Percentiles rank a stretch among this genome's conserved stretches.
phyloP scores from a whole-genome alignment of 1,284 basidiomycete species.

The Cutaneotrichosporon dermatis region DNA sequence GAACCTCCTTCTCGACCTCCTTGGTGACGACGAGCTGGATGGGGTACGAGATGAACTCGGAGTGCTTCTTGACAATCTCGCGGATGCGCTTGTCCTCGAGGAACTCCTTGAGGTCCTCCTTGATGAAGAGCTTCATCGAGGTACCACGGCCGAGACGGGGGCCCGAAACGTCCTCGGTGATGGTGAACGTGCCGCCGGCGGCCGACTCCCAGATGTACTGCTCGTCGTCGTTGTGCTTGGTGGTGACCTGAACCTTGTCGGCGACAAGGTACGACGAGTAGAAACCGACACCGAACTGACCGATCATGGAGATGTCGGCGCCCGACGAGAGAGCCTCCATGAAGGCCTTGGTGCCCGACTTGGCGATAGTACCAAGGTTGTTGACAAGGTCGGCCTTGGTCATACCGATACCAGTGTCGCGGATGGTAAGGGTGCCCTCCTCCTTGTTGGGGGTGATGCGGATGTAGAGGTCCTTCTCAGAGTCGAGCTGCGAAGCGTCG shows the following conservation, averaged over 20 bases:
- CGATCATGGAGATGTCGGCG: conserved; percentile 81
- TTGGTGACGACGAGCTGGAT: conserved; percentile 98
- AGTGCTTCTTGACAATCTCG: conserved; percentile 99
- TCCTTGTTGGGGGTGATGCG: conserved; percentile 93
- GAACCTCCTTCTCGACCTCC: conserved; percentile 98
- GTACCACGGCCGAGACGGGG: conserved; percentile 90
- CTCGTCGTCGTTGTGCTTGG: conserved; percentile 99
- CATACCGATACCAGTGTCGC: conserved; percentile 98
- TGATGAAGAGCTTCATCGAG: conserved; percentile 90
- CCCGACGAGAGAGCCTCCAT: conserved; percentile 77
- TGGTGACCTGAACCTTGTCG: conserved; percentile 95
- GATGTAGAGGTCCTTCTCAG: conserved; percentile 85
- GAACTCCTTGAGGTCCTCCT: conserved; percentile 99
- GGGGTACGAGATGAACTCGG: conserved; percentile 99
- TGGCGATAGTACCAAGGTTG: conserved; percentile 99
- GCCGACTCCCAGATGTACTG: conserved; percentile 99
- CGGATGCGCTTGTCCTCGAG: conserved; percentile 99
- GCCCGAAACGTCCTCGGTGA: conserved; percentile 88
- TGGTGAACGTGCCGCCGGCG: conserved; percentile 98
- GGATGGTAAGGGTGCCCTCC: conserved; percentile 85
- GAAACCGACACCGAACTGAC: conserved; percentile 88
- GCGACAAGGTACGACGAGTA: conserved; percentile 99
- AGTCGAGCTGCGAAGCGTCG: conserved; percentile 78
- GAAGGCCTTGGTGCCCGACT: conserved; percentile 80
- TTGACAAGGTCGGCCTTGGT: conserved; percentile 63